Percentiles rank a stretch among this genome's conserved stretches.
Conservation (phyloP, 441 rosid species). For the Pelargonium exstipulatum region DNA sequence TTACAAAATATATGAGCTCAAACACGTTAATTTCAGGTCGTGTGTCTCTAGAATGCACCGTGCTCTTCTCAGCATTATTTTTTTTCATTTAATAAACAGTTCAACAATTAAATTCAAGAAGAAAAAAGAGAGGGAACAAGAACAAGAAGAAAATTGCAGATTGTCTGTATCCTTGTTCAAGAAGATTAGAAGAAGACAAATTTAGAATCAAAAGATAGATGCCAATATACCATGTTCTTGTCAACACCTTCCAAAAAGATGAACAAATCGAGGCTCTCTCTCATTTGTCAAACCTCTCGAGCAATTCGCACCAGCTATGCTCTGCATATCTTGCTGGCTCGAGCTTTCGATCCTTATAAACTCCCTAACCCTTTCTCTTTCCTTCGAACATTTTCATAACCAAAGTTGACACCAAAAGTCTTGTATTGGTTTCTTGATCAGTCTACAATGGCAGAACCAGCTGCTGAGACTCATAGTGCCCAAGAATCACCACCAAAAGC, state of each 20-base stretch:
- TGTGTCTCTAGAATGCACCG: no score
- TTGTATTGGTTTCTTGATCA: no score
- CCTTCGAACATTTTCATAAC: no score
- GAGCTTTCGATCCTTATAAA: no score
- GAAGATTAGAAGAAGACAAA: not conserved
- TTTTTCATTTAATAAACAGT: no score
- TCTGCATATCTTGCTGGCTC: not conserved
- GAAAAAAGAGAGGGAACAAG: no score
- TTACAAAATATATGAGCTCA: no score
- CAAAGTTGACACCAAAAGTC: no score
- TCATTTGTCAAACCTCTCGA: not conserved
- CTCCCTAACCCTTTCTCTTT: not conserved
- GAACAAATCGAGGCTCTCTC: constrained; percentile 1
- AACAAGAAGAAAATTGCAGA: no score
- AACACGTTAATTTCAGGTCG: no score
- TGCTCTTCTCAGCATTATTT: no score
- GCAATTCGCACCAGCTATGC: not conserved
- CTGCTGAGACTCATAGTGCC: not conserved
- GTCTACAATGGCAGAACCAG: not conserved
- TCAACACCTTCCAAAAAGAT: not conserved
- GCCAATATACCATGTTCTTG: not conserved
- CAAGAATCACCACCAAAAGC: not conserved
- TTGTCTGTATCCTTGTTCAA: not conserved
- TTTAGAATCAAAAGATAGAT: not conserved
- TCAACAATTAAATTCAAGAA: no score